phyloP scores from a whole-genome alignment of 805 yeast species.

The Teunomyces panamensis region DNA sequence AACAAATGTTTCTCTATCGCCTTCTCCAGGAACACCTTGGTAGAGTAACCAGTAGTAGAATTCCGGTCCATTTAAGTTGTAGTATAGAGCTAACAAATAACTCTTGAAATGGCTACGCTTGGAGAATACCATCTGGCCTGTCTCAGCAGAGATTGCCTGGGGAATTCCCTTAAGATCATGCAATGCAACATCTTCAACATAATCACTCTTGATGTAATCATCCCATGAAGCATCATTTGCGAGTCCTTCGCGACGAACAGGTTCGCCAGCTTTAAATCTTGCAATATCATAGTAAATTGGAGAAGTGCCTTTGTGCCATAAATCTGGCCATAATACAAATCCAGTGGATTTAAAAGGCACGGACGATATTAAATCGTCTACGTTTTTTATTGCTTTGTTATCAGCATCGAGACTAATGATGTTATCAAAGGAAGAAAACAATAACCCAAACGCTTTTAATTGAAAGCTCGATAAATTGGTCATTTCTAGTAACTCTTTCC shows the following conservation, averaged over 20 bases:
- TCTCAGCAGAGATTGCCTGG: slow-evolving; percentile 25
- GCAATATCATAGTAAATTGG: slow-evolving; percentile 33
- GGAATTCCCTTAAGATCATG: slow-evolving; percentile 37
- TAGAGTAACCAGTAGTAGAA: slow-evolving; percentile 29
- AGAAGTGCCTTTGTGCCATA: slow-evolving; percentile 32
- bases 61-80: slow-evolving; percentile 29
- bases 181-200: slow-evolving; percentile 16
- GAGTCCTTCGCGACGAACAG: slow-evolving; percentile 26
- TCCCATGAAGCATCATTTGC: slow-evolving; percentile 22
- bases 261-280: slow-evolving; percentile 27
- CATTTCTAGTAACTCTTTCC: slow-evolving; percentile 15
- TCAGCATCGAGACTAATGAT: slow-evolving; percentile 33
- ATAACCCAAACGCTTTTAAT: slow-evolving; percentile 28
- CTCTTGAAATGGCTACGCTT: slow-evolving; percentile 30
- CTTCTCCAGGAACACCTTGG: slow-evolving; percentile 34
- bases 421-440: slow-evolving; percentile 33
- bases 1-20: slow-evolving; percentile 37
- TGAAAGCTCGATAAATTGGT: slow-evolving; percentile 23
- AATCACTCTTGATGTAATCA: slow-evolving; percentile 18
- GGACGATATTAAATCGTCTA: slow-evolving; percentile 23
- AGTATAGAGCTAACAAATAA: slow-evolving; percentile 31
- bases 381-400: slow-evolving; percentile 29
- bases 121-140: slow-evolving; percentile 36
- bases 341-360: slow-evolving; percentile 23
- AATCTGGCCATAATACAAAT: slow-evolving; percentile 36